Evolutionary conservation across 768 basidiomycete genomes (phyloP), one percentile per base, ranked within the genome.

Genomic region (Phylloporus sp.): DNA sequence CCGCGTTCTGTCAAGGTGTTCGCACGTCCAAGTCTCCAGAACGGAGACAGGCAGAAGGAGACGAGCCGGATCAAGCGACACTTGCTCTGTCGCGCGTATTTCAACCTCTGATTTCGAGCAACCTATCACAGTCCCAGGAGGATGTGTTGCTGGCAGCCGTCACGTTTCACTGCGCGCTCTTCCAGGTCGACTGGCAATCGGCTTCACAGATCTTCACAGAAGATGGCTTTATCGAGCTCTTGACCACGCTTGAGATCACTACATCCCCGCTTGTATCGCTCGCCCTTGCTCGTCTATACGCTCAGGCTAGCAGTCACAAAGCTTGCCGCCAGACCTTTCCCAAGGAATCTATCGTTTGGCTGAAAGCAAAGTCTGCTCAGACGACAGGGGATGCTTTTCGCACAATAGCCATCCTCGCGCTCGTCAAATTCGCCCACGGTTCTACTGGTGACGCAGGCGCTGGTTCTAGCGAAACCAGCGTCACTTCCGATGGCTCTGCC

Each of bases 281-380:
- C 34, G 80, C 81, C 7, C 76, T 91, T 20, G 86, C 87, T 8
- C 86, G 85, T 56, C 72, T 97, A 6, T 72, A 95, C 18, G 79
- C 84, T 7, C 86, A 88, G 57, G 91, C 89, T 7, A 76, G 80
- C 50, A 85, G 88, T 2, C 84, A 91, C 61, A 90, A 88, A 67
- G 40, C 72, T 8, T 90, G 88, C 63, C 80, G 92, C 27, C 70
- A 77, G 24, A 61, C 84, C 27, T 71, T 95, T 23, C 72, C 80
- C 1, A 62, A 80, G 2, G 76, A 86, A 45, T 76, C 77, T 11
- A 60, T 77, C 11, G 64, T 78, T 28, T 95, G 93, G 92, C 70
- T 97, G 26, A 79, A 83, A 55, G 68, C 67, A 12, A 79, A 80
- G 36, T 76, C 82, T 26, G 76, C 72, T 31, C 76, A 78, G 51